Evolutionary conservation across 306 rosid species (phyloP).

Genomic region (Purshia tridentata): DNA sequence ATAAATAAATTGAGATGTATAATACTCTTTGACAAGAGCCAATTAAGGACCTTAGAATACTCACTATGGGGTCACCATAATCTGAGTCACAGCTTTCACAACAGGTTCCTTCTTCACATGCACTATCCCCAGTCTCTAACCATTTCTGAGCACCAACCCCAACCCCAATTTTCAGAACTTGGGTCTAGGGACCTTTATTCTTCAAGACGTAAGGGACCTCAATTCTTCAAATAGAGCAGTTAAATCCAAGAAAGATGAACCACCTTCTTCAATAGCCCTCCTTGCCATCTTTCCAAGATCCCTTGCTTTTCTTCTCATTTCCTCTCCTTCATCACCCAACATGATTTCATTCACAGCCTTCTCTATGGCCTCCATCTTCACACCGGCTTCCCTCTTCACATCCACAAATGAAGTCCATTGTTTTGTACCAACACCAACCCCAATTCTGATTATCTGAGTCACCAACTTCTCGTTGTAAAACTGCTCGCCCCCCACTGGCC

Average conservation of each 20-base stretch:
- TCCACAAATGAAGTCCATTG: conserved; percentile 21
- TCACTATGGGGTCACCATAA: conserved; percentile 22
- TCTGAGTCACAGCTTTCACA: conserved; percentile 29
- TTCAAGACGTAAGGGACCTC: conserved; percentile 20
- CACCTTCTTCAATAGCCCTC: conserved; percentile 30
- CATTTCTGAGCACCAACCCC: conserved; percentile 32
- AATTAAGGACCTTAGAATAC: too few species aligned
- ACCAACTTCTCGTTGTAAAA: conserved; percentile 47
- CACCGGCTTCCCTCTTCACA: conserved; percentile 24
- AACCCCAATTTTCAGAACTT: conserved; percentile 34
- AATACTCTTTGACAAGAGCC: too few species aligned
- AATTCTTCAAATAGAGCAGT: conserved; percentile 25
- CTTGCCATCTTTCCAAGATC: conserved; percentile 25
- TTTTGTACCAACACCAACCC: conserved; percentile 32
- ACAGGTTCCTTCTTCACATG: conserved; percentile 35
- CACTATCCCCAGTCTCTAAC: conserved; percentile 20
- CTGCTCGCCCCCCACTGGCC: conserved; percentile 37
- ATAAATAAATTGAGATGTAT: too few species aligned
- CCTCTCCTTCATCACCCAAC: conserved; percentile 36
- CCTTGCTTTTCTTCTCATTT: conserved; percentile 33
- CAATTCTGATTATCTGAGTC: conserved; percentile 22
- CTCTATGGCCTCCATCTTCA: conserved; percentile 18
- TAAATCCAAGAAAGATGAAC: conserved; percentile 30
- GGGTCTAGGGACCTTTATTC: neutral
- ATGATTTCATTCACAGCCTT: conserved; percentile 28